Evolutionary conservation across 1,284 basidiomycete species (phyloP).

Genomic region (Ceratobasidium sp.): DNA sequence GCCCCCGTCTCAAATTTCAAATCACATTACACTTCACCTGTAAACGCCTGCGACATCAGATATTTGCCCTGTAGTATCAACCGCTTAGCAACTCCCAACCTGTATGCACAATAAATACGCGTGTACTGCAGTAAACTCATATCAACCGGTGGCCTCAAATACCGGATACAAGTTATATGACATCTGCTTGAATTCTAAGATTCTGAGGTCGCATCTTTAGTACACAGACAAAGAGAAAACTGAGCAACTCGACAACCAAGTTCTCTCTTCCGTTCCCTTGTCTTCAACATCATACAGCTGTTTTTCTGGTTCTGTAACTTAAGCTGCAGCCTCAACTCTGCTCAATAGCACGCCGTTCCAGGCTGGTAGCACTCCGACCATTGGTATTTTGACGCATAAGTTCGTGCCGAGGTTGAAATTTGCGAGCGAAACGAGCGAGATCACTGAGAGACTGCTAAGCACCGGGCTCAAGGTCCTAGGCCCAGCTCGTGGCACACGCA

Average conservation of each 20-base stretch:
- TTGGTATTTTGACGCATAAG: background rate
- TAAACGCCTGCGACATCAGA: background rate
- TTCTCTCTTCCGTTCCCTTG: background rate
- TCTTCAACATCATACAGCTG: background rate
- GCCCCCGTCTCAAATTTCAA: constrained; percentile 13
- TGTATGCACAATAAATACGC: constrained; percentile 6
- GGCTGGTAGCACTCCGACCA: background rate
- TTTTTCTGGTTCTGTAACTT: background rate
- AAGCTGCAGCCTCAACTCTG: background rate
- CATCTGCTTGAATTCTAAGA: background rate
- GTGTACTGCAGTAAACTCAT: background rate
- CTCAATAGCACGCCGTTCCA: constrained; percentile 2
- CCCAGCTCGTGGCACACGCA: no score
- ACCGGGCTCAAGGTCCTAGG: no score
- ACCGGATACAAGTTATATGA: no score
- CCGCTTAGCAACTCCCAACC: background rate
- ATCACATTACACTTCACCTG: background rate
- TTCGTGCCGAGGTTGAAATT: background rate
- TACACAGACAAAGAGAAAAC: background rate
- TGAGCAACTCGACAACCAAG: background rate
- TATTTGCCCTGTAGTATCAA: constrained; percentile 6
- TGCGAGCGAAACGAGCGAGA: no score
- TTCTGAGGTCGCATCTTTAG: background rate
- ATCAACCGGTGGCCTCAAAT: background rate
- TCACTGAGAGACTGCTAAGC: no score